Percentiles rank a stretch among this genome's conserved stretches.
Conservation (phyloP, 2,329 filamentous ascomycete genomes). For the Amauroascus verrucosus region DNA sequence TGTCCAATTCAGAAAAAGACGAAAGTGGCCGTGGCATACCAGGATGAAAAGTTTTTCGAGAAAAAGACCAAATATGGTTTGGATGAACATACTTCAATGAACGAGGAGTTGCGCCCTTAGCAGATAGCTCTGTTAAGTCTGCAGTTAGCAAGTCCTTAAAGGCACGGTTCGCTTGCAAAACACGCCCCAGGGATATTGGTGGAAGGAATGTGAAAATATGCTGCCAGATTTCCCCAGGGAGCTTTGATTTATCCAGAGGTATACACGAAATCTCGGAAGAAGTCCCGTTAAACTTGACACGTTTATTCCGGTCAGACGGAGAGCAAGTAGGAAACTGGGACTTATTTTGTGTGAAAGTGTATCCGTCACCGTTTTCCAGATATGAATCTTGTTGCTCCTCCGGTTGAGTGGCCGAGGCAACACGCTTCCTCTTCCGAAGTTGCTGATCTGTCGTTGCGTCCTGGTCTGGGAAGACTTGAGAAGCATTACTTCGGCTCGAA, state of each 20-base stretch:
- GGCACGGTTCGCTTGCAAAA: constrained; percentile 57
- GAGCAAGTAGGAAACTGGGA: not conserved
- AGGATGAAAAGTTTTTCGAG: constrained; percentile 55
- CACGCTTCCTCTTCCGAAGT: constrained; percentile 13
- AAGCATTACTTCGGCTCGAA: constrained; percentile 3
- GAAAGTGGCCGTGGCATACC: constrained; percentile 59
- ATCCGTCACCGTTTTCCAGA: constrained; percentile 5
- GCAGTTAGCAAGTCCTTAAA: constrained; percentile 54
- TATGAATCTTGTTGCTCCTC: not conserved
- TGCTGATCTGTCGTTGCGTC: not conserved
- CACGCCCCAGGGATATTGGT: constrained; percentile 52
- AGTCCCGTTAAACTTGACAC: constrained; percentile 15
- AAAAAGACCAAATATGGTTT: constrained; percentile 60
- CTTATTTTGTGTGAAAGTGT: not conserved
- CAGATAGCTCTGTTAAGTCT: constrained; percentile 27
- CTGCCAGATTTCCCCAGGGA: constrained; percentile 59
- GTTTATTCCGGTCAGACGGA: constrained; percentile 14
- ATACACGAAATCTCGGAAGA: not conserved
- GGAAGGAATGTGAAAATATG: constrained; percentile 57
- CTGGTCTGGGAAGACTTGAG: constrained; percentile 1
- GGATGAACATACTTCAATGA: constrained; percentile 40
- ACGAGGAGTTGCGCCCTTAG: constrained; percentile 25
- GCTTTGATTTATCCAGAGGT: constrained; percentile 23
- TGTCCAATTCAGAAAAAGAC: constrained; percentile 57
- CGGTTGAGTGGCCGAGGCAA: not conserved